A percentile compares a stretch with the other conserved stretches of the same genome.
These are phyloP conservation scores for Arthrinium puccinioides DNA, from an alignment of 2,329 filamentous ascomycete genomes.

Conservation along the genomic window DNA sequence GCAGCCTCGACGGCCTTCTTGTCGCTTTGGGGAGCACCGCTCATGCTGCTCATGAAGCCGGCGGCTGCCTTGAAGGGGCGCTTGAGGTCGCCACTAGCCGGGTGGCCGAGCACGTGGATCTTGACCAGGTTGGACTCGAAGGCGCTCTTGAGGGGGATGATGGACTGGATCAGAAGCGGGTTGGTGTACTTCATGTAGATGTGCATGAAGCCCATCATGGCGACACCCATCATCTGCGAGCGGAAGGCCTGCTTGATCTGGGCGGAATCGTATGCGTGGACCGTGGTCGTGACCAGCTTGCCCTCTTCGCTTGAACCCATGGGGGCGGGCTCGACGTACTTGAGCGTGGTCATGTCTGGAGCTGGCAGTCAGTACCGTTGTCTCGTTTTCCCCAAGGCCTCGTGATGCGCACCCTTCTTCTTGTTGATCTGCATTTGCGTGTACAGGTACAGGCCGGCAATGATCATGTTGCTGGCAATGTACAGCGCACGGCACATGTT, in stretches of 20 bases:
- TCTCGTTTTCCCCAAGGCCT: neutral
- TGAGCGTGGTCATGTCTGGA: conserved; percentile 89
- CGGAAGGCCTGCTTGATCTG: conserved; percentile 85
- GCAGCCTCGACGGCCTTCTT: conserved; percentile 79
- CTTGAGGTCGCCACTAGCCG: conserved; percentile 85
- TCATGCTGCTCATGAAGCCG: conserved; percentile 76
- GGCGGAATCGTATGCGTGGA: conserved; percentile 86
- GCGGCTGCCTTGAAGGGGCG: conserved; percentile 85
- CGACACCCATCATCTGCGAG: conserved; percentile 88
- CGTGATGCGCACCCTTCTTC: conserved; percentile 75
- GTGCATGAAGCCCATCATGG: conserved; percentile 99
- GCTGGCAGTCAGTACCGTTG: conserved; percentile 1
- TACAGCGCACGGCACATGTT: conserved; percentile 50
- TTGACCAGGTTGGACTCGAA: conserved; percentile 95
- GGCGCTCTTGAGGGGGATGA: conserved; percentile 93
- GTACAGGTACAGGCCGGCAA: conserved; percentile 77
- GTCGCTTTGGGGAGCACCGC: conserved; percentile 76
- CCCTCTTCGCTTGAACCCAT: conserved; percentile 92
- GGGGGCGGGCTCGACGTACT: conserved; percentile 93
- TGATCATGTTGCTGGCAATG: conserved; percentile 66
- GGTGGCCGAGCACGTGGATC: conserved; percentile 84
- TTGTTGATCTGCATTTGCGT: conserved; percentile 80
- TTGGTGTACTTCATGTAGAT: conserved; percentile 99
- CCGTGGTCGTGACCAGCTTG: conserved; percentile 92
- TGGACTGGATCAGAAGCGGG: conserved; percentile 95